These are phyloP conservation scores for Sophora flavescens DNA, from an alignment of 306 rosid species.

Conservation along the genomic window DNA sequence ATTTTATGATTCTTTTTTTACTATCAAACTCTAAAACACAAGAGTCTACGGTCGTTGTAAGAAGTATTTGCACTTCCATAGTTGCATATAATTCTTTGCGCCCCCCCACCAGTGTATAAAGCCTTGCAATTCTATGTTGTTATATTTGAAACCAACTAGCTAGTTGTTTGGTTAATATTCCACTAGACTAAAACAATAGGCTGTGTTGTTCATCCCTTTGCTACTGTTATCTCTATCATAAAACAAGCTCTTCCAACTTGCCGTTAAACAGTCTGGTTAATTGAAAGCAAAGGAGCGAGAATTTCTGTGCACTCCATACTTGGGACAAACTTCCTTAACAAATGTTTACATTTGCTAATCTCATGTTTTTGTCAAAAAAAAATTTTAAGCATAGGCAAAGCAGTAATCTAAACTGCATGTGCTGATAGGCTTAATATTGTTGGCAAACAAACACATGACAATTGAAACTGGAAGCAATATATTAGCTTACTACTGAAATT, in stretches of 20 bases:
- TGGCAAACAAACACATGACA: too few species aligned
- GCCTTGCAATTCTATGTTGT: constrained; percentile 40
- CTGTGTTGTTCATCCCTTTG: too few species aligned
- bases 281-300: too few species aligned
- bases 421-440: neutral
- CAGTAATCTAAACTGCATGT: neutral
- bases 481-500: neutral
- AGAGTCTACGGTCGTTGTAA: constrained; percentile 23
- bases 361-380: too few species aligned
- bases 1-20: constrained; percentile 23
- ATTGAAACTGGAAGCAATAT: too few species aligned
- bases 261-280: too few species aligned
- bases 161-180: constrained; percentile 10
- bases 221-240: too few species aligned
- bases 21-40: constrained; percentile 22
- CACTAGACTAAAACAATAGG: too few species aligned
- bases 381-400: neutral
- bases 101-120: constrained; percentile 33
- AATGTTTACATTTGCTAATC: too few species aligned
- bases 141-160: constrained; percentile 28
- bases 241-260: too few species aligned
- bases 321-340: too few species aligned
- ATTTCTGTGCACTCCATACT: too few species aligned
- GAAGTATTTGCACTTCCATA: constrained; percentile 40
- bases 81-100: constrained; percentile 51